phyloP scores from a whole-genome alignment of 495 filamentous ascomycete species.

The Penicillium maclennaniae region DNA sequence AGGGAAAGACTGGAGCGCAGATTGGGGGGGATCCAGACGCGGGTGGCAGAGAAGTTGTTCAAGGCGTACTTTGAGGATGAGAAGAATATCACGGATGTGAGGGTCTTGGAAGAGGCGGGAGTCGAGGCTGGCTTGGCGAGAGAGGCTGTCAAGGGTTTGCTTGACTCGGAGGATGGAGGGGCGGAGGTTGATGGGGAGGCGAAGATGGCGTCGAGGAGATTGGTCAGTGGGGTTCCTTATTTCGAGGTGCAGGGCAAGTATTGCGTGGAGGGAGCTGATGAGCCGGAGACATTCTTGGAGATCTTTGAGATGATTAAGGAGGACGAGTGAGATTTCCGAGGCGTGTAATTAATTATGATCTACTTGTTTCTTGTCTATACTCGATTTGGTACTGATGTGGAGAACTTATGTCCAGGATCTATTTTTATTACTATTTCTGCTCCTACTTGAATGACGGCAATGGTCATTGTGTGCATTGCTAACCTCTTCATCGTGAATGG shows the following conservation, averaged over 20 bases:
- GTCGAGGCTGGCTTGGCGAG: constrained; percentile 60
- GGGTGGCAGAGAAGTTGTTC: constrained; percentile 67
- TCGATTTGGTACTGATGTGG: not conserved
- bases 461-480: not conserved
- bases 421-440: no score
- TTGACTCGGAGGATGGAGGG: constrained; percentile 60
- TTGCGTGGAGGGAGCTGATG: constrained; percentile 62
- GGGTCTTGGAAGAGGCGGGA: constrained; percentile 56
- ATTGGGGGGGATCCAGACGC: constrained; percentile 49
- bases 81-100: constrained; percentile 67
- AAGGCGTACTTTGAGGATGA: constrained; percentile 72
- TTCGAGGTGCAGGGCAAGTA: constrained; percentile 65
- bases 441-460: not conserved
- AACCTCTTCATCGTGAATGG: not conserved
- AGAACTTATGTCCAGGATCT: no score
- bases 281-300: constrained; percentile 52
- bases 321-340: constrained; percentile 4
- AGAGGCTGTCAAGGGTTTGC: constrained; percentile 56
- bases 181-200: constrained; percentile 69
- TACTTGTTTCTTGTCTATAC: not conserved
- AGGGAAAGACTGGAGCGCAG: constrained; percentile 20
- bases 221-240: constrained; percentile 70
- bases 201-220: constrained; percentile 48
- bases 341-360: no score
- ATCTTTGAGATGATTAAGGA: constrained; percentile 53